These are phyloP conservation scores for Microbotryum silenes-acaulis DNA, from an alignment of 1,284 basidiomycete species.

Conservation along the genomic window DNA sequence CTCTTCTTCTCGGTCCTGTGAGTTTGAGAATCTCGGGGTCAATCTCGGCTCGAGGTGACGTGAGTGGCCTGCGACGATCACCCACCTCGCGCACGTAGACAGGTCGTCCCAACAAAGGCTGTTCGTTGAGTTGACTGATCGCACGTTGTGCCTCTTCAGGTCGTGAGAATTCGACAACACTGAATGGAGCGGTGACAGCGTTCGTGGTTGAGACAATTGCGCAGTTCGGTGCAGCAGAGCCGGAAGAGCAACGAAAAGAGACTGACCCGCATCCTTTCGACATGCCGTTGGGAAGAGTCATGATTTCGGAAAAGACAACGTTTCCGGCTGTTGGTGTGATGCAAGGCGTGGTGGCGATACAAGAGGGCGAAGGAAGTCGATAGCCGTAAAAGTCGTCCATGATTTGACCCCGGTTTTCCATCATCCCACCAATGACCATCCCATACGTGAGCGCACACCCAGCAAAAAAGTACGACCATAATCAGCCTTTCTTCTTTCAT, in stretches of 20 bases:
- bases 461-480: not conserved
- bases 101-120: constrained; percentile 75
- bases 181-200: constrained; percentile 38
- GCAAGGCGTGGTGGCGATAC: constrained; percentile 1
- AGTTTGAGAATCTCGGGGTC: not conserved
- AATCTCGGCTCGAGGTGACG: not conserved
- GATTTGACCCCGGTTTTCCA: not conserved
- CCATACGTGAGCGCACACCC: too few relatives aligned
- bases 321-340: constrained; percentile 40
- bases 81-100: constrained; percentile 91
- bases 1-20: constrained; percentile 87
- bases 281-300: constrained; percentile 88
- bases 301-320: constrained; percentile 97
- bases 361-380: not conserved
- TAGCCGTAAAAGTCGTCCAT: not conserved
- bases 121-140: constrained; percentile 79
- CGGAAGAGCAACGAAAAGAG: not conserved
- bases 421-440: not conserved
- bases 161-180: constrained; percentile 84
- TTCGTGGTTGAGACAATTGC: not conserved
- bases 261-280: constrained; percentile 96
- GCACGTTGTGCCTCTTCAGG: constrained; percentile 76
- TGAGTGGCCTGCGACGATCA: not conserved
- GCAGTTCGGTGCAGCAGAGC: not conserved
- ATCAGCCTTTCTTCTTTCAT: constrained; percentile 1